These are phyloP conservation scores for Candida hungchunana DNA, from an alignment of 805 yeast genomes.

Conservation along the genomic window DNA sequence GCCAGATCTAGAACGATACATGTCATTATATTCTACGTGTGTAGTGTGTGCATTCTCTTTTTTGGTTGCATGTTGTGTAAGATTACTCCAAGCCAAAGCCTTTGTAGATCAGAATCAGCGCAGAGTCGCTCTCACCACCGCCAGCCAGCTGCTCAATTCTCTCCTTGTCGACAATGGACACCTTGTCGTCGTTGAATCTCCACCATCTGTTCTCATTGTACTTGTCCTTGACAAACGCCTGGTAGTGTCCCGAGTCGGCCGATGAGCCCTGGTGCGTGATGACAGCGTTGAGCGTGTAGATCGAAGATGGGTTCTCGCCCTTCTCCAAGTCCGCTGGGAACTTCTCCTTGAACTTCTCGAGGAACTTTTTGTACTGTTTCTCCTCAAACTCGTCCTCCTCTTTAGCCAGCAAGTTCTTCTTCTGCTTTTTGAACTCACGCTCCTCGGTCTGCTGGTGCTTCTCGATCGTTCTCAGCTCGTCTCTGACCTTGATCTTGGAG, in stretches of 20 bases:
- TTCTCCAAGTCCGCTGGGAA: slow-evolving; percentile 43
- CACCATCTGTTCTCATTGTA: slow-evolving; percentile 82
- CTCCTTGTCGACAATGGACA: slow-evolving; percentile 69
- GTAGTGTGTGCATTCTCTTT: too few relatives aligned
- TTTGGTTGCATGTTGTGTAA: too few relatives aligned
- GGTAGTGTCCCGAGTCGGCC: slow-evolving; percentile 97
- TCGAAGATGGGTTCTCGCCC: slow-evolving; percentile 82
- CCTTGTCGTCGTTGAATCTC: slow-evolving; percentile 92
- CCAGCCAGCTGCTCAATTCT: slow-evolving; percentile 86
- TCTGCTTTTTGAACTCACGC: slow-evolving; percentile 65
- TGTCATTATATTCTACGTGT: too few relatives aligned
- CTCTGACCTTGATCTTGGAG: slow-evolving; percentile 68
- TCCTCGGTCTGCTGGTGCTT: slow-evolving; percentile 68
- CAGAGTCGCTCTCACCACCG: slow-evolving; percentile 97
- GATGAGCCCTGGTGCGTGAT: slow-evolving; percentile 93
- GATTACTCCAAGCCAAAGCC: slow-evolving; percentile 63
- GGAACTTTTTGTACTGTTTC: slow-evolving; percentile 48
- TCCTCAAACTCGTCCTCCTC: slow-evolving; percentile 50
- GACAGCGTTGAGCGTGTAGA: slow-evolving; percentile 78
- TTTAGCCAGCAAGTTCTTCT: slow-evolving; percentile 36
- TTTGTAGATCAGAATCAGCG: slow-evolving; percentile 80
- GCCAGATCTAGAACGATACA: slow-evolving; percentile 35
- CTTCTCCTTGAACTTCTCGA: slow-evolving; percentile 38
- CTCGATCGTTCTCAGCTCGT: slow-evolving; percentile 69
- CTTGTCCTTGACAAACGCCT: slow-evolving; percentile 76